A percentile compares a stretch with the other conserved stretches of the same genome.
Conservation (phyloP, 2,329 filamentous ascomycete species). For the Hypomyces rosellus region DNA sequence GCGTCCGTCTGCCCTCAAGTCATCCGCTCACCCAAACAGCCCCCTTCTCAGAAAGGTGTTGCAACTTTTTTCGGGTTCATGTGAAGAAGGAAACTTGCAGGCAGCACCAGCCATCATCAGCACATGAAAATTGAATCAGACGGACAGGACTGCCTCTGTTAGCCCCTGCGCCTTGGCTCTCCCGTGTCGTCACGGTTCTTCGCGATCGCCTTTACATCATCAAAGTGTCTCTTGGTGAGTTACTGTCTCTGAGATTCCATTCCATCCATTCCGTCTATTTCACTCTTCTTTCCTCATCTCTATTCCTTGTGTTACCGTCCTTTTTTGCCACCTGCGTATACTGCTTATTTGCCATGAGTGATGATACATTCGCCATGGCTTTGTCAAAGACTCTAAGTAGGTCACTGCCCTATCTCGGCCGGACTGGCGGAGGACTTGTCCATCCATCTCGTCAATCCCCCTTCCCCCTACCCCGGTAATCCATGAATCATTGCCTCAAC, state of each 20-base stretch:
- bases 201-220: background rate
- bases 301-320: too few relatives aligned
- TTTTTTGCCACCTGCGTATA: too few relatives aligned
- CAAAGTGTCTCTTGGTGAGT: background rate
- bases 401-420: slow-evolving; percentile 3
- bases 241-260: background rate
- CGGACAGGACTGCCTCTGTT: background rate
- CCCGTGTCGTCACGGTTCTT: too few relatives aligned
- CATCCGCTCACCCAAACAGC: background rate
- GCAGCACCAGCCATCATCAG: background rate
- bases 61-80: background rate
- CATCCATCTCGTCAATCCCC: background rate
- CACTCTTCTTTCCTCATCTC: background rate
- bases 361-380: background rate
- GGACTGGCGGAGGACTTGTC: slow-evolving; percentile 8
- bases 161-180: background rate
- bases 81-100: background rate
- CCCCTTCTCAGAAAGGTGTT: background rate
- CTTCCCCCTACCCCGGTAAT: slow-evolving; percentile 2
- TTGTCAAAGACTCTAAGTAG: background rate
- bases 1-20: background rate
- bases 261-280: background rate
- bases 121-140: background rate
- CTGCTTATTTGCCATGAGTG: background rate
- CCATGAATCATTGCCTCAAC: background rate